Conservation (phyloP, 345 rosid species). For the Euphorbia lathyris region DNA sequence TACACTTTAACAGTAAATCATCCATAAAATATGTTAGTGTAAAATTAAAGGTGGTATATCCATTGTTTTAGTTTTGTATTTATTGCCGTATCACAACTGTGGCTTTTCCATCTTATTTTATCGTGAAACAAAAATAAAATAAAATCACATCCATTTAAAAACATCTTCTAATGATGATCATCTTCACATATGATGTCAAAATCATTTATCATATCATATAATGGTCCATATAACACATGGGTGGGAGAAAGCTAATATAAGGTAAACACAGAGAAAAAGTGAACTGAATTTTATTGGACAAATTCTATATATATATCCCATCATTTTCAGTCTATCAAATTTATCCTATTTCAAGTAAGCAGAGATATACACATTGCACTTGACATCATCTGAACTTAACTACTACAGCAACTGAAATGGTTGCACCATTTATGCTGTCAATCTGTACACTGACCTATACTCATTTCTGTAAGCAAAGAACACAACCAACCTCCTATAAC, state of each 20-base stretch:
- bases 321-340: neutral
- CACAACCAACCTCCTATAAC: neutral
- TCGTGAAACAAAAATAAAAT: no score
- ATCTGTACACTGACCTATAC: constrained; percentile 24
- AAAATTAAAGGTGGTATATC: no score
- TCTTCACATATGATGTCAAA: no score
- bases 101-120: no score
- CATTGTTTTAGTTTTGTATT: no score
- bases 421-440: neutral
- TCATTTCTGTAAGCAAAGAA: constrained; percentile 9
- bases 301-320: neutral
- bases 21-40: no score
- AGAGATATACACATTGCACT: neutral
- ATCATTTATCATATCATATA: no score
- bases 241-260: neutral
- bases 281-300: neutral
- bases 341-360: neutral
- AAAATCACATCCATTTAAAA: no score
- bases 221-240: neutral
- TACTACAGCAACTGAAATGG: neutral
- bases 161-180: no score
- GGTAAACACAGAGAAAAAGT: neutral
- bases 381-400: neutral
- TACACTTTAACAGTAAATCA: no score
- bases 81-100: no score